Evolutionary conservation across 1,284 basidiomycete genomes (phyloP).

Genomic region (Papiliotrema flavescens): DNA sequence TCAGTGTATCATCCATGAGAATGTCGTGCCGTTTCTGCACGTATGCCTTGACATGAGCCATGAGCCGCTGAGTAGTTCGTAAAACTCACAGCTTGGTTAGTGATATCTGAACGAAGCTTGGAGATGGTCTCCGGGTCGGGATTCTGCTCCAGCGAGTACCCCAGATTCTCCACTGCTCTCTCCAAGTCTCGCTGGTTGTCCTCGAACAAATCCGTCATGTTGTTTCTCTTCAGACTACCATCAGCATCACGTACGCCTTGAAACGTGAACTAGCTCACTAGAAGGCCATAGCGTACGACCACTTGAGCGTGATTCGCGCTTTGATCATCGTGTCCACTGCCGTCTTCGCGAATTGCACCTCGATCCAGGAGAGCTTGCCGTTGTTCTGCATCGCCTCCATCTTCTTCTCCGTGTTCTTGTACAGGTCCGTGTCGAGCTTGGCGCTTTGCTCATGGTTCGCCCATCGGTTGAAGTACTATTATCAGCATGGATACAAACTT

Average conservation of each 20-base stretch:
- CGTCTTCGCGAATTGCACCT: slow-evolving; percentile 98
- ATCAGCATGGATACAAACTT: not conserved
- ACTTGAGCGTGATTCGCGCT: slow-evolving; percentile 94
- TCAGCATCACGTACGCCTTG: not conserved
- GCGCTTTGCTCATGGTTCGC: slow-evolving; percentile 98
- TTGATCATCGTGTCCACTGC: slow-evolving; percentile 87
- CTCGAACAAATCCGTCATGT: slow-evolving; percentile 93
- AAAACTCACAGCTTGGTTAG: slow-evolving; percentile 76
- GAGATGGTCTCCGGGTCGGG: slow-evolving; percentile 82
- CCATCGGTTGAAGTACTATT: slow-evolving; percentile 93
- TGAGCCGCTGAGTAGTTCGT: slow-evolving; percentile 5
- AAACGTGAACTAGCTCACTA: slow-evolving; percentile 55
- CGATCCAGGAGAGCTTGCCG: slow-evolving; percentile 91
- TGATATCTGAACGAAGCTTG: slow-evolving; percentile 81
- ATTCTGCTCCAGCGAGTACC: slow-evolving; percentile 84
- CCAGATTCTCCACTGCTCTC: slow-evolving; percentile 88
- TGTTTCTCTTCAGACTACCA: slow-evolving; percentile 62
- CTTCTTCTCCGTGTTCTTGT: slow-evolving; percentile 96
- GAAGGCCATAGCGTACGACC: slow-evolving; percentile 99
- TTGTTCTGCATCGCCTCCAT: slow-evolving; percentile 99
- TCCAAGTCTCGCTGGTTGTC: slow-evolving; percentile 97
- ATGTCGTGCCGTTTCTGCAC: slow-evolving; percentile 95
- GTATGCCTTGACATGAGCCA: slow-evolving; percentile 62
- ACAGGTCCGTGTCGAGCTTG: slow-evolving; percentile 87
- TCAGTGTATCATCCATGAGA: slow-evolving; percentile 87